These are phyloP conservation scores for Lecanicillium sp. DNA, from an alignment of 2,329 filamentous ascomycete genomes.

Conservation along the genomic window DNA sequence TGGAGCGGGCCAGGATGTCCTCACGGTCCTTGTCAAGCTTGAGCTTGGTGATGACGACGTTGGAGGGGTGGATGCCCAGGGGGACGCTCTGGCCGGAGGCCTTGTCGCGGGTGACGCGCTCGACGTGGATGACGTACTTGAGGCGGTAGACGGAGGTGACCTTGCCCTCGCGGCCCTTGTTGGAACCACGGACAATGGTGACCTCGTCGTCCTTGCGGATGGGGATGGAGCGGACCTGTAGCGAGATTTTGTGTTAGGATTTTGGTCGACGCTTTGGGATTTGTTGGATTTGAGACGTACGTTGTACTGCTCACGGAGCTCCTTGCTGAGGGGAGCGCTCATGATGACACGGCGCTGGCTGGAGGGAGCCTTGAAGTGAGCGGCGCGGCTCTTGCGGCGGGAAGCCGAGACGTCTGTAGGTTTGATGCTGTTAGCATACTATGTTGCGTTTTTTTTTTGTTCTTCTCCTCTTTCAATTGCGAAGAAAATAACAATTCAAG, in stretches of 20 bases:
- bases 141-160: conserved; percentile 95
- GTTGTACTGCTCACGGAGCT: conserved; percentile 98
- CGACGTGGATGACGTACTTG: conserved; percentile 95
- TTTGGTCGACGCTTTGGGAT: background rate
- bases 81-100: conserved; percentile 92
- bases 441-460: background rate
- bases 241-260: background rate
- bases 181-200: conserved; percentile 79
- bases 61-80: conserved; percentile 89
- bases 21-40: conserved; percentile 96
- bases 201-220: conserved; percentile 98
- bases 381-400: conserved; percentile 97
- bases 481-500: too few relatives aligned
- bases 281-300: conserved; percentile 44
- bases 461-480: background rate
- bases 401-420: conserved; percentile 58
- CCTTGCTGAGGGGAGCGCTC: conserved; percentile 92
- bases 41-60: conserved; percentile 97
- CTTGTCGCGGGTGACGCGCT: conserved; percentile 96
- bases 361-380: conserved; percentile 93
- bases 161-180: conserved; percentile 99
- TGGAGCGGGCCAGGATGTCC: conserved; percentile 79
- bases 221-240: conserved; percentile 84
- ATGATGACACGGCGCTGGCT: conserved; percentile 93
- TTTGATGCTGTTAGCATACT: background rate